phyloP scores from a whole-genome alignment of 768 basidiomycete genomes.

The Pleurotus citrinopileatus region DNA sequence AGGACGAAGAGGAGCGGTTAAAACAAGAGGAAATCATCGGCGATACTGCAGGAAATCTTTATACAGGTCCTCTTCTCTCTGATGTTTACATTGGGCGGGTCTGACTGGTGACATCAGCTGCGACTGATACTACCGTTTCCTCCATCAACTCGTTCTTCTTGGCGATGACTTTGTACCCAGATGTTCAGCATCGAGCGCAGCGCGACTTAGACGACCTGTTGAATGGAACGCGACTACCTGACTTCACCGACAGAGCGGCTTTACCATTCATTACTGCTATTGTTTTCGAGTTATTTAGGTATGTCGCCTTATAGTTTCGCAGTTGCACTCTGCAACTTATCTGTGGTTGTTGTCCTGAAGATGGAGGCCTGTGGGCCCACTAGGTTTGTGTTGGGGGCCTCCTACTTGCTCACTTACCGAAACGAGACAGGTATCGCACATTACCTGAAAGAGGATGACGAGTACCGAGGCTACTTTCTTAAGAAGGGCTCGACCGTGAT shows the following conservation, averaged over 20 bases:
- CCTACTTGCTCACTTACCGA: neutral
- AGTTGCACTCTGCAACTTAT: neutral
- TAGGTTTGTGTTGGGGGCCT: too few relatives aligned
- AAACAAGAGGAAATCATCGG: neutral
- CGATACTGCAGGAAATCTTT: neutral
- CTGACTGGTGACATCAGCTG: neutral
- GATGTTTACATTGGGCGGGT: neutral
- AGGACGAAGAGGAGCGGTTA: neutral
- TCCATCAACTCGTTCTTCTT: conserved; percentile 2
- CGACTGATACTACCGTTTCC: neutral
- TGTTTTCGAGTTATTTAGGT: conserved; percentile 1
- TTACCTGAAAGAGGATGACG: neutral
- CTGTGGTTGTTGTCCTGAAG: too few relatives aligned
- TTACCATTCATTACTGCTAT: conserved; percentile 1
- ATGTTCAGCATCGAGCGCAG: conserved; percentile 3
- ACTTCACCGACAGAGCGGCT: neutral
- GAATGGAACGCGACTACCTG: neutral
- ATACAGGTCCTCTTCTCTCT: neutral
- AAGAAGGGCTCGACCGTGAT: neutral
- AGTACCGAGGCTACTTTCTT: neutral
- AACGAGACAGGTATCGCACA: neutral
- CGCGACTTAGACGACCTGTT: neutral
- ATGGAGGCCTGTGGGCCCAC: neutral
- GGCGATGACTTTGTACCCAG: conserved; percentile 3
- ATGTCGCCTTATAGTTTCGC: neutral